Conservation (phyloP, 176 grass and related monocot species). For the Hordeum vulgare region DNA sequence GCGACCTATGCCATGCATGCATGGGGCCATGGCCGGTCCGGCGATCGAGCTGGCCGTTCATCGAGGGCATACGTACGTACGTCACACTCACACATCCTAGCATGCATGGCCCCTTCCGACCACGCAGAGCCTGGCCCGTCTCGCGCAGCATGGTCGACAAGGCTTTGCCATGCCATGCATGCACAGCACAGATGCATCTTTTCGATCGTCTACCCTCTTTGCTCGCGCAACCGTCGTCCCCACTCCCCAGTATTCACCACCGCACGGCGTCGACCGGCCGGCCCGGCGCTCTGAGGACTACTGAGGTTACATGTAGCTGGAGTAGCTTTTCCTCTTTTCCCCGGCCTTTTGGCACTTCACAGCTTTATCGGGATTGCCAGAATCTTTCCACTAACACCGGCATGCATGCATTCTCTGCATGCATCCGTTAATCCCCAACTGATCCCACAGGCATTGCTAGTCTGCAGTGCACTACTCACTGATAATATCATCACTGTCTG, state of each 20-base stretch:
- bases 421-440: background rate
- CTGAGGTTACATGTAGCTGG: background rate
- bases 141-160: background rate
- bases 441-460: background rate
- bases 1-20: background rate
- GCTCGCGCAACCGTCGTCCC: background rate
- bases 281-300: background rate
- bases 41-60: background rate
- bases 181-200: background rate
- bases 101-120: background rate
- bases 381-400: slow-evolving; percentile 16
- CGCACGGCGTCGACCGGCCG: background rate
- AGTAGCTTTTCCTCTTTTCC: slow-evolving; percentile 22
- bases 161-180: too few species aligned
- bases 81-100: background rate
- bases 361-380: slow-evolving; percentile 40
- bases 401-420: background rate
- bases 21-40: background rate
- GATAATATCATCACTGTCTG: slow-evolving; percentile 23
- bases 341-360: slow-evolving; percentile 22
- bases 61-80: background rate
- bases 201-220: background rate
- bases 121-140: background rate
- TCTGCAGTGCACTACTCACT: background rate
- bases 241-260: background rate